Conservation (phyloP, 2,329 filamentous ascomycete genomes). For the Hypoxylon sp. region DNA sequence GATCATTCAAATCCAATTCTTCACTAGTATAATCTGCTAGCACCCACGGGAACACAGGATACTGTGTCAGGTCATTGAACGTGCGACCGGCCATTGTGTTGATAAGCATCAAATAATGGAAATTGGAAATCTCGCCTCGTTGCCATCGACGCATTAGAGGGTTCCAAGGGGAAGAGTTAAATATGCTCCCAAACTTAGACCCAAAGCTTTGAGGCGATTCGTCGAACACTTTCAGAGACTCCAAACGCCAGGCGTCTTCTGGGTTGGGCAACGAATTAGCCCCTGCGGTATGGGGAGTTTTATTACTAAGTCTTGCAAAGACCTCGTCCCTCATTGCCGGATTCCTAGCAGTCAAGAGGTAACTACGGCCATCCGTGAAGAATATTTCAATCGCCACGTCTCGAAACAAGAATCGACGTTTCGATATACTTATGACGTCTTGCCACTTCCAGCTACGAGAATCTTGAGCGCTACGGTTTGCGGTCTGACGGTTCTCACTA, state of each 20-base stretch:
- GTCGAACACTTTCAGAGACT: constrained; percentile 80
- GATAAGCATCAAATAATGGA: constrained; percentile 98
- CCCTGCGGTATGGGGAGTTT: constrained; percentile 84
- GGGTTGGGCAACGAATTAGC: constrained; percentile 78
- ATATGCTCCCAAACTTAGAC: constrained; percentile 91
- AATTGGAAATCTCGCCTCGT: constrained; percentile 96
- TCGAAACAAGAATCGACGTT: constrained; percentile 93
- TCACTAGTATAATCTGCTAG: constrained; percentile 96
- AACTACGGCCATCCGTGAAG: constrained; percentile 96
- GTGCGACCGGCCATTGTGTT: constrained; percentile 98
- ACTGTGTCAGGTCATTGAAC: constrained; percentile 98
- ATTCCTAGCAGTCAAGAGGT: constrained; percentile 88
- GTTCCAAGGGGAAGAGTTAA: constrained; percentile 85
- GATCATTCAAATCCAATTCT: constrained; percentile 88
- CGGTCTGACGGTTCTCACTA: constrained; percentile 72
- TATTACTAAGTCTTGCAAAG: constrained; percentile 79
- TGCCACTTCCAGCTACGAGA: constrained; percentile 94
- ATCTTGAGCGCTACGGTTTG: constrained; percentile 77
- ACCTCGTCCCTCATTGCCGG: constrained; percentile 82
- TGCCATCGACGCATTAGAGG: constrained; percentile 92
- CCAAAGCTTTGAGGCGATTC: constrained; percentile 77
- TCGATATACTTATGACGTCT: constrained; percentile 95
- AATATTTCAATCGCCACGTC: constrained; percentile 98
- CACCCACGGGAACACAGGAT: constrained; percentile 98
- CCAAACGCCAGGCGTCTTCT: constrained; percentile 92